Conservation (phyloP, 495 filamentous ascomycete species). For the Astrothelium subdiscretum region DNA sequence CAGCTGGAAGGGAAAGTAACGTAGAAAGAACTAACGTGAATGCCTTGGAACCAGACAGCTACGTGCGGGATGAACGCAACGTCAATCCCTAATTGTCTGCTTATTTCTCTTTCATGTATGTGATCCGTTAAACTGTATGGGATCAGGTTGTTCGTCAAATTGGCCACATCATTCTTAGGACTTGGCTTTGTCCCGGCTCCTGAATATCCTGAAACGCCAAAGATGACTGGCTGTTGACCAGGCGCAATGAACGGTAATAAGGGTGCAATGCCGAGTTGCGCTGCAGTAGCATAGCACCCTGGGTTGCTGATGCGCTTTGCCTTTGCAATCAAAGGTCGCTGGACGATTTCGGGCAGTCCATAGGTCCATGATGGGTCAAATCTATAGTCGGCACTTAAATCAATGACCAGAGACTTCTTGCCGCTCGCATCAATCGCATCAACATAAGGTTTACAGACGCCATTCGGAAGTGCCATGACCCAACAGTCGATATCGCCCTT, state of each 20-base stretch:
- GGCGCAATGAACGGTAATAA: conserved; percentile 60
- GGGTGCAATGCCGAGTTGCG: conserved; percentile 81
- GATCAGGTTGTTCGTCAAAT: conserved; percentile 80
- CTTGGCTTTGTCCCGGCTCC: conserved; percentile 93
- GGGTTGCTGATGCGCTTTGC: conserved; percentile 88
- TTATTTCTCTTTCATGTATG: conserved; percentile 92
- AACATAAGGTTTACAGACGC: conserved; percentile 91
- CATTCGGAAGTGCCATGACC: conserved; percentile 97
- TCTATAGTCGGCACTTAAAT: conserved; percentile 90
- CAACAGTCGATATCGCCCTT: conserved; percentile 92
- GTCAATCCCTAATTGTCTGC: conserved; percentile 58
- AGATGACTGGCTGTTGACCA: conserved; percentile 59
- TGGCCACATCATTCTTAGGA: conserved; percentile 88
- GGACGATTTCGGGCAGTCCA: conserved; percentile 81
- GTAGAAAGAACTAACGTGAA: conserved; percentile 36
- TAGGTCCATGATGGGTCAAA: conserved; percentile 91
- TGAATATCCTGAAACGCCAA: conserved; percentile 92
- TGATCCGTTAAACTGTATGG: conserved; percentile 90
- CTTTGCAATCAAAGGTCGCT: conserved; percentile 62
- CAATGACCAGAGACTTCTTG: conserved; percentile 69
- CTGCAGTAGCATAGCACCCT: conserved; percentile 95
- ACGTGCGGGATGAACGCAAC: conserved; percentile 93
- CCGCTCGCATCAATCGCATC: conserved; percentile 74
- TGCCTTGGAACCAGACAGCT: conserved; percentile 95
- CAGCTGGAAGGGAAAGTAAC: conserved; percentile 14